Conservation (phyloP, 2,329 filamentous ascomycete species). For the Phialemoniopsis sp. region DNA sequence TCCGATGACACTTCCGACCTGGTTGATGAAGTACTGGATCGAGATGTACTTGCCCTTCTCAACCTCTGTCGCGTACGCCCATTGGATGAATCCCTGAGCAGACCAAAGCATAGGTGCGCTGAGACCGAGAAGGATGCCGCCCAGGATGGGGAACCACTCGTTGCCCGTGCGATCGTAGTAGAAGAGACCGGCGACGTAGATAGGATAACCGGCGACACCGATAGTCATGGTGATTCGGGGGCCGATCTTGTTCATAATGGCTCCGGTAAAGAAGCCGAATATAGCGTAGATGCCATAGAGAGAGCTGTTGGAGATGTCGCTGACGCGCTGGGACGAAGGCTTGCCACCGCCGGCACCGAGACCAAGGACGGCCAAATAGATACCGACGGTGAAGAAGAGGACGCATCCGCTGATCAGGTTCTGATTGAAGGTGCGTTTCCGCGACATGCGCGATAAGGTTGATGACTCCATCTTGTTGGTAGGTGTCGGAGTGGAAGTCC, state of each 20-base stretch:
- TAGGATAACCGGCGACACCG: slow-evolving; percentile 11
- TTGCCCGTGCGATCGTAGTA: slow-evolving; percentile 11
- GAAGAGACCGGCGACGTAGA: slow-evolving; percentile 14
- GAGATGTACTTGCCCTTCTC: slow-evolving; percentile 10
- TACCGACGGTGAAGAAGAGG: slow-evolving; percentile 4
- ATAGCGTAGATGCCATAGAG: slow-evolving; percentile 7
- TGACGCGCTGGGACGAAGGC: background rate
- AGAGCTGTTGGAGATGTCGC: background rate
- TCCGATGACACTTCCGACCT: slow-evolving; percentile 7
- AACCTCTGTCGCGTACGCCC: slow-evolving; percentile 9
- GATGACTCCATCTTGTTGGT: too few relatives aligned
- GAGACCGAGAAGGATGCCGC: slow-evolving; percentile 11
- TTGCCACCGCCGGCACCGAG: slow-evolving; percentile 5
- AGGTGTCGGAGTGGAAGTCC: too few relatives aligned
- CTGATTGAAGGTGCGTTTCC: slow-evolving; percentile 1
- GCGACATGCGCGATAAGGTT: too few relatives aligned
- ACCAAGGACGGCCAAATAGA: slow-evolving; percentile 4
- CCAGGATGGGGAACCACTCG: slow-evolving; percentile 11
- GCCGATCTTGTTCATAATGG: slow-evolving; percentile 10
- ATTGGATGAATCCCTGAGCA: slow-evolving; percentile 5
- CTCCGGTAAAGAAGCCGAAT: slow-evolving; percentile 6
- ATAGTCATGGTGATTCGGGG: slow-evolving; percentile 9
- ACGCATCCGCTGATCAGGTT: slow-evolving; percentile 23
- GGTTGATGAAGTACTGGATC: slow-evolving; percentile 6
- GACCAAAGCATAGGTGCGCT: slow-evolving; percentile 11